Evolutionary conservation across 352 stramenopile genomes (phyloP), one percentile per base, ranked within the genome.

Genomic region (Globisporangium iwayamae): DNA sequence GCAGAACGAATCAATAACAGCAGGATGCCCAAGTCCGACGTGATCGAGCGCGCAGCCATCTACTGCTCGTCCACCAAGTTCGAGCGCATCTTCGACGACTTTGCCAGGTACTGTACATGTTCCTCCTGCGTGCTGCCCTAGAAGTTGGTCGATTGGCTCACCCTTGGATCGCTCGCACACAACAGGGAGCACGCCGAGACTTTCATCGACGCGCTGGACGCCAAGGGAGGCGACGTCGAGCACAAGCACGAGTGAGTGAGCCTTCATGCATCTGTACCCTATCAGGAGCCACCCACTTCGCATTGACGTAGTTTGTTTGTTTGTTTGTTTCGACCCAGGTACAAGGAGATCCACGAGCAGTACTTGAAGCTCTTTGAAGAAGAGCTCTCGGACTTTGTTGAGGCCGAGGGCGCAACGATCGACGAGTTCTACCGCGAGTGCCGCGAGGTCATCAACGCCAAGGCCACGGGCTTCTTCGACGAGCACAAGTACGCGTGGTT

Each of bases 51-150:
- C 13, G 80, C 80, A 13, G 84, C 81, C 13, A 78, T 85, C 62
- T 89, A 83, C 69, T 93, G 81, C 63, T 79, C 75, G 58, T 82
- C 81, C 34, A 75, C 83, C 56, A 87, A 88, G 71, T 89, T 93
- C 47, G 80, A 93, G 71, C 79, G 78, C 46, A 68, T 87, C 51
- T 92, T 92, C 66, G 83, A 92, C 58, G 69, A 87, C 64, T 92
- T 92, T 60, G 81, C 83, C 39, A 75, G 79, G 83, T 89, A 25
- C 36, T 36, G 32, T 36, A 36, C 32, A 8, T 36, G 32, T 8
- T 56, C 60, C 4, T 32, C 22, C 14, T 32, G n/a, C 10, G 10
- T 58, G 20, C n/a, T 61, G 55, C 9, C 28, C 18, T 22, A 48
- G 32, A 48, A 4, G 5, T 20, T 22, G 16, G 6, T 55, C 14